Percentiles rank a stretch among this genome's conserved stretches.
Conservation (phyloP, 1,284 basidiomycete species). For the Wolfiporia cocos region DNA sequence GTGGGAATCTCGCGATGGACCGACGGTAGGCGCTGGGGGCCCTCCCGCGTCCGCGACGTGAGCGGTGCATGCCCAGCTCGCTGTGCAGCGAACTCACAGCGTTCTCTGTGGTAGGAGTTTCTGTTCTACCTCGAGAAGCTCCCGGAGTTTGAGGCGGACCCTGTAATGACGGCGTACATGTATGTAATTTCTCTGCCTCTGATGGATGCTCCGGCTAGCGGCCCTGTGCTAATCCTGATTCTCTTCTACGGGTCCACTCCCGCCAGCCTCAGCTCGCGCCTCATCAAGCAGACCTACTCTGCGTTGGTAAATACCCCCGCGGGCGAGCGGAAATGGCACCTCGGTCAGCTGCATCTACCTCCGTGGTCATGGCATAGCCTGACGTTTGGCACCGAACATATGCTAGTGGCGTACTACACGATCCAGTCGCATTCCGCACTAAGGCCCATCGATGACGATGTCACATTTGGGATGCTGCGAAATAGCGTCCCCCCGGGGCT, state of each 20-base stretch:
- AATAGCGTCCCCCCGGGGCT: conserved; percentile 44
- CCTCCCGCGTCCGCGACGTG: conserved; percentile 71
- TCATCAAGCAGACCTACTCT: conserved; percentile 78
- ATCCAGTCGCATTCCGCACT: conserved; percentile 60
- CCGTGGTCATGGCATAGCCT: not conserved
- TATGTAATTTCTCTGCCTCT: conserved; percentile 10
- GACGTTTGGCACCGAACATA: not conserved
- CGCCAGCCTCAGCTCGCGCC: conserved; percentile 34
- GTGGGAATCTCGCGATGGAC: conserved; percentile 71
- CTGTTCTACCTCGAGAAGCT: conserved; percentile 36
- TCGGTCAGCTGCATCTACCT: conserved; percentile 44
- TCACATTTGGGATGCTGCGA: conserved; percentile 45
- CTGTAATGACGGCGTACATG: conserved; percentile 18
- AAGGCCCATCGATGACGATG: conserved; percentile 44
- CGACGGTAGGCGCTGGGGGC: conserved; percentile 57
- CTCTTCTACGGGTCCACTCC: not conserved
- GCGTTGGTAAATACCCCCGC: conserved; percentile 57
- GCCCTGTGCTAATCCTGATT: not conserved
- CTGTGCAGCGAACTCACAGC: not conserved
- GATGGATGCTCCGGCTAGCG: too few relatives aligned
- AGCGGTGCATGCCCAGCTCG: conserved; percentile 17
- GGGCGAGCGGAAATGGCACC: conserved; percentile 71
- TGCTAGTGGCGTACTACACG: conserved; percentile 68
- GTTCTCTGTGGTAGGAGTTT: conserved; percentile 25
- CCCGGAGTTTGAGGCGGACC: conserved; percentile 26